Base-by-base conservation (phyloP, 257 asterid species). In the Rubia yunnanensis region DNA sequence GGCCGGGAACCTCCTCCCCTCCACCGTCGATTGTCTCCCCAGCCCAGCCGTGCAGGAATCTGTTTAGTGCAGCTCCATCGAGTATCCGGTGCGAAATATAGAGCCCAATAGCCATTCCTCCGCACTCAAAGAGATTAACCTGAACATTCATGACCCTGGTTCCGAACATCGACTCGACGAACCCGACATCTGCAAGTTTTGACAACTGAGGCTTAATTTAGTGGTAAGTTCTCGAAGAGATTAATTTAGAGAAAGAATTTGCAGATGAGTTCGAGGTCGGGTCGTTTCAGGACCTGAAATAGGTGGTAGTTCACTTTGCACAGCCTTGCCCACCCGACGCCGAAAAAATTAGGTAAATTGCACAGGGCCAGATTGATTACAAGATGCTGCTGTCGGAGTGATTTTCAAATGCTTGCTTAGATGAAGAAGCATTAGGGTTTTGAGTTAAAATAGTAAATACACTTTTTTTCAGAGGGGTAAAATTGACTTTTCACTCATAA, bases 41-140 rank as follows among this genome's bases (percentile, higher is more conserved):
- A 4, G 91, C 81, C 96, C 96, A 89, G 23, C 72, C 35, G 54
- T 73, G 85, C 36, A 85, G 57, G 59, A 89, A 89, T 31, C 70
- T 70, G 69, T 84, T 73, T 20, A 87, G n/a, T n/a, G n/a, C n/a
- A n/a, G n/a, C n/a, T n/a, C n/a, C n/a, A n/a, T n/a, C n/a, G n/a
- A n/a, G n/a, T 67, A 85, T 64, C 64, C 67, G 81, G 27, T 89
- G 95, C 0, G 94, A 80, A 36, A 89, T 69, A 46, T 94, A 83
- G 13, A 87, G 20, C 1, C 89, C 95, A 30, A 89, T 72, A 6
- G 94, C 85, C 13, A 89, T 78, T 30, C 95, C 96, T 49, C 96
- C 96, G 10, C 96, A 89, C 52, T 78, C 76, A 38, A 87, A 87
- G 6, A 64, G 50, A 67, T 60, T 89, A 0, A 80, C 82, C 64